Base-by-base conservation (phyloP, 1,284 basidiomycete species). In the Ganoderma multipileum region DNA sequence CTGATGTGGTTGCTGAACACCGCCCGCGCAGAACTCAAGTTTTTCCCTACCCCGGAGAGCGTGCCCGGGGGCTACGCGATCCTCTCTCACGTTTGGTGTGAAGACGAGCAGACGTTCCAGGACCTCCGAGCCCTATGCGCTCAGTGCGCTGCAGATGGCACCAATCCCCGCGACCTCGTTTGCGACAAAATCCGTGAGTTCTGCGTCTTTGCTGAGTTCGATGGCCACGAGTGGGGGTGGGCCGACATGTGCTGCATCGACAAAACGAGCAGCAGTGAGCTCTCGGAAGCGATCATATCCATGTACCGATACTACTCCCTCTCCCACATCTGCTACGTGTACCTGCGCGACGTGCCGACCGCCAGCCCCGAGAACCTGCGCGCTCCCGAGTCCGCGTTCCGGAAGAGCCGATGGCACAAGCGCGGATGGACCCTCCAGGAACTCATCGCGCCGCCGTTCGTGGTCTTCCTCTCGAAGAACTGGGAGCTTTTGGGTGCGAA, bases 351-450 rank as follows among this genome's bases (percentile, higher is more conserved):
- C n/a, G 58, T 60, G 14, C 58, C 58, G 33, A 28, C 26, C 50
- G 26, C 26, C 54, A 6, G n/a, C 58, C 2, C 7, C 8, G 58
- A 23, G 23, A 1, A 11, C n/a, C 36, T 60, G 2, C n/a, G 6
- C 2, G 11, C 6, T 1, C 36, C 36, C n/a, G 11, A 33, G 23
- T 60, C 58, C 11, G 58, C 58, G 3, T 60, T 60, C 38, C 36
- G 58, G n/a, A 41, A 8, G 38, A 42, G 38, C 58, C 36, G 36
- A 39, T 60, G 58, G 38, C 38, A 60, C 18, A 30, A n/a, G 18
- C 57, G 57, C 12, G 57, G 57, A 36, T 58, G 57, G 57, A 58
- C 57, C 18, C 58, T 60, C 7, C 58, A 60, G 58, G 58, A 60
- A 36, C 58, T 60, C 38, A 60, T 60, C 38, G 58, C 58, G 5